A percentile compares a stretch with the other conserved stretches of the same genome.
These are phyloP conservation scores for Dictyostelium purpureum DNA, from an alignment of 78 protist species.

Conservation along the genomic window DNA sequence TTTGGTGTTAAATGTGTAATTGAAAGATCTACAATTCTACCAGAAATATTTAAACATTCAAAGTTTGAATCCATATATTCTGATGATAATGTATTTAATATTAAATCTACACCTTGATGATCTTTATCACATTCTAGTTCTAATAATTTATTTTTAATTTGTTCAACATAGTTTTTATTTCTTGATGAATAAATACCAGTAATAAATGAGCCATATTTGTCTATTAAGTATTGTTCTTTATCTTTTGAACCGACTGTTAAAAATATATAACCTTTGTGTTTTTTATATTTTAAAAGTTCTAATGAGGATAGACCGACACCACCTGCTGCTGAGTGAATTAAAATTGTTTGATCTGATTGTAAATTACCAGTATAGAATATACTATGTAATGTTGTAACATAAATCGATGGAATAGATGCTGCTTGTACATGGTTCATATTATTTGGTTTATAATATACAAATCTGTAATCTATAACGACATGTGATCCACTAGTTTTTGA, in stretches of 20 bases:
- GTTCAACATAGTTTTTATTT: neutral
- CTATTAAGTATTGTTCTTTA: slow-evolving; percentile 6
- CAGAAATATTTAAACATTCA: neutral
- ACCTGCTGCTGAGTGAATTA: slow-evolving; percentile 11
- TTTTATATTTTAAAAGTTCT: slow-evolving; percentile 77
- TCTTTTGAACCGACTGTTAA: slow-evolving; percentile 9
- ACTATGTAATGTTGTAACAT: neutral
- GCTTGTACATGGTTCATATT: neutral
- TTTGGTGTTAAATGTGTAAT: slow-evolving; percentile 21
- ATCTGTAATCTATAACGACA: neutral
- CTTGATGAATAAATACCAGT: slow-evolving; percentile 29
- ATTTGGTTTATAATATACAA: neutral
- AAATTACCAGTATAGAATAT: slow-evolving; percentile 19
- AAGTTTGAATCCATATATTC: slow-evolving; percentile 4
- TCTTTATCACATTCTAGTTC: neutral
- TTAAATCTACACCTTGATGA: slow-evolving; percentile 71
- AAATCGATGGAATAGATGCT: neutral
- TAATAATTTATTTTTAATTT: slow-evolving; percentile 3
- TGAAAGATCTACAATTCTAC: slow-evolving; percentile 65
- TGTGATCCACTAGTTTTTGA: neutral
- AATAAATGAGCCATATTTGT: slow-evolving; percentile 11
- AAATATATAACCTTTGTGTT: slow-evolving; percentile 15
- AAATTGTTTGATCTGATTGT: neutral
- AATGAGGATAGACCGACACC: slow-evolving; percentile 61
- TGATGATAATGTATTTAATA: slow-evolving; percentile 32